phyloP scores from a whole-genome alignment of 2,329 filamentous ascomycete genomes.

The Cladobotryum protrusum region DNA sequence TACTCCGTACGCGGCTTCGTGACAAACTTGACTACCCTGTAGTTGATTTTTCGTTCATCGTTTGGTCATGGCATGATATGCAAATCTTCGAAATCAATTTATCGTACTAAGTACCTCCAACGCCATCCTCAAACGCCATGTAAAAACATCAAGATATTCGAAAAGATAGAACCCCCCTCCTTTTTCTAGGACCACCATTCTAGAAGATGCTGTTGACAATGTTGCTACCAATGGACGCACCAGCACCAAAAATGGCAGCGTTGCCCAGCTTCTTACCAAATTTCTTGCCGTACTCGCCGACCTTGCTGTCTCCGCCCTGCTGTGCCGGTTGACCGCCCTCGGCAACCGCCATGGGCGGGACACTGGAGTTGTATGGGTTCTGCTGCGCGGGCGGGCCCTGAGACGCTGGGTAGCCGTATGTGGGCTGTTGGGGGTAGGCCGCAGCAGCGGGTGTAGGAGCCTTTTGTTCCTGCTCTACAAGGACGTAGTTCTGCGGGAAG shows the following conservation, averaged over 20 bases:
- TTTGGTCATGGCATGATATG: too few species aligned
- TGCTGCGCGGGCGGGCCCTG: slow-evolving; percentile 41
- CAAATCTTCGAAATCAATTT: too few species aligned
- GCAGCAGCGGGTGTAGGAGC: slow-evolving; percentile 27
- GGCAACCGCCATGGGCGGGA: slow-evolving; percentile 69
- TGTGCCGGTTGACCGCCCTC: slow-evolving; percentile 37
- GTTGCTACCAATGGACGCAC: slow-evolving; percentile 83
- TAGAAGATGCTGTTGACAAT: slow-evolving; percentile 89
- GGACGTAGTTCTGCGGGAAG: slow-evolving; percentile 88
- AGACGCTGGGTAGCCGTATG: slow-evolving; percentile 20
- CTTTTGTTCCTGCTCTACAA: slow-evolving; percentile 58
- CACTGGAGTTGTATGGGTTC: slow-evolving; percentile 61
- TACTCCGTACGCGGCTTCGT: too few species aligned
- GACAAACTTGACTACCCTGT: too few species aligned
- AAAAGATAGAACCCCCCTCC: too few species aligned
- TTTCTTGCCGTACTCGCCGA: slow-evolving; percentile 78
- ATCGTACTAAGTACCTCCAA: too few species aligned
- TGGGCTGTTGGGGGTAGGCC: slow-evolving; percentile 33
- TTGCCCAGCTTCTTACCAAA: slow-evolving; percentile 87
- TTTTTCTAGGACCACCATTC: slow-evolving; percentile 1
- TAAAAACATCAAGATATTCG: too few species aligned
- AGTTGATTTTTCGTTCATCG: too few species aligned
- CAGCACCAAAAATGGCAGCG: slow-evolving; percentile 82
- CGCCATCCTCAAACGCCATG: too few species aligned
- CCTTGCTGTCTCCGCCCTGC: slow-evolving; percentile 49